Evolutionary conservation across 192 early-diverging fungal species (phyloP), one percentile per base, ranked within the genome.

Genomic region (Coemansia sp.): DNA sequence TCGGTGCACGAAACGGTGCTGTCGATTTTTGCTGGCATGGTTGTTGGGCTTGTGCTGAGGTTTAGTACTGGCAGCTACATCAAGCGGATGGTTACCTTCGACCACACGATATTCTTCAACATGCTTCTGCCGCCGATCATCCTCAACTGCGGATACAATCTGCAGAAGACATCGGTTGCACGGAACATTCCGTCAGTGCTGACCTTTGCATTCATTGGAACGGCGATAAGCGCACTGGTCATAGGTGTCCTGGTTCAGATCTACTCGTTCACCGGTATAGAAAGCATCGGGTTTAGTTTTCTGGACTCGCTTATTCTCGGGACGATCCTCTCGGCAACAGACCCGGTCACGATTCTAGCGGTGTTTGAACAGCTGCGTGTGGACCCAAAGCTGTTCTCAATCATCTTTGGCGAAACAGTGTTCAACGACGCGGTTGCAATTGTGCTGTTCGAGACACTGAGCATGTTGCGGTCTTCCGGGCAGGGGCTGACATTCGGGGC

Each of bases 371-470:
- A 95, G 66, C 83, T 95, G 59, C 87, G 89, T 61, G 97, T 99
- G 39, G 97, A 99, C 59, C 94, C 95, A 4, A 90, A 93, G 79
- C 74, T 99, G 46, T 97, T 94, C 74, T 91, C 97, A 5, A 92
- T 99, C 58, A 94, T 99, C 43, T 99, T 95, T 78, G 97, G 97
- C 34, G 97, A 99, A 71, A 91, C 88, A 28, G 84, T 97, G 35
- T 83, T 99, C 34, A 99, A 99, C 66, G 97, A 99, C 66, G 93
- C 94, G n/a, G 95, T 96, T 2, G 92, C 95, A 2, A 99, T 97
- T 74, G 96, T 97, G n/a, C 81, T 99, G 59, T 95, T 93, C 75
- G 87, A 88, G 84, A 92, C 91, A 0, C 71, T 95, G 42, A 89
- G 90, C 45, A 80, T 87, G 63, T 91, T 94, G 68, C 84, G 89